A percentile compares a stretch with the other conserved stretches of the same genome.
phyloP scores from a whole-genome alignment of 2,329 filamentous ascomycete species.

The Hypoxylon sp. region DNA sequence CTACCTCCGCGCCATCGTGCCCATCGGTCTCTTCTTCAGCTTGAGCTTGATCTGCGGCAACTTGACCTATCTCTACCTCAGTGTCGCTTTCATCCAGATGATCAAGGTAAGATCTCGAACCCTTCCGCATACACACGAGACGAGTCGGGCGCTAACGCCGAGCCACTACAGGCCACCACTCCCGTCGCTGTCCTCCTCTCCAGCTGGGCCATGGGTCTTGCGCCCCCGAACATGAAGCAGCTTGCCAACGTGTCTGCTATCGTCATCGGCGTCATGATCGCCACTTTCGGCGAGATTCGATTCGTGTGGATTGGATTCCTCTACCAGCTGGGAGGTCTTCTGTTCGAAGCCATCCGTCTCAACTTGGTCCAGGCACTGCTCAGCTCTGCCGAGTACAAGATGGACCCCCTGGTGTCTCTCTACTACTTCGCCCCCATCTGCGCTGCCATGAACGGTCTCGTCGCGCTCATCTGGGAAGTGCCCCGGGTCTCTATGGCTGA shows the following conservation, averaged over 20 bases:
- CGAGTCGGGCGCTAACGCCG: slow-evolving; percentile 21
- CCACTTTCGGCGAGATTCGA: slow-evolving; percentile 93
- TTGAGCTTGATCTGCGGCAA: slow-evolving; percentile 96
- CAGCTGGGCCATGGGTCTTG: slow-evolving; percentile 86
- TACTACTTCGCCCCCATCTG: slow-evolving; percentile 92
- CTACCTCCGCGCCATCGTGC: slow-evolving; percentile 91
- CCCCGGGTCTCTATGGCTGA: slow-evolving; percentile 73
- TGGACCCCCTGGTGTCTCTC: slow-evolving; percentile 87
- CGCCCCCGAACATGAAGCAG: slow-evolving; percentile 83
- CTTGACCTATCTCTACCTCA: slow-evolving; percentile 92
- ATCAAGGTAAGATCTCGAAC: slow-evolving; percentile 72
- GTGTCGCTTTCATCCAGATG: slow-evolving; percentile 98
- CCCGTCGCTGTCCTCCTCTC: slow-evolving; percentile 91
- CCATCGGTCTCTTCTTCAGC: slow-evolving; percentile 95
- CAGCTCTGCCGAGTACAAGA: slow-evolving; percentile 86
- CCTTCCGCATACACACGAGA: background rate
- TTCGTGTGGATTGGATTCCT: slow-evolving; percentile 84
- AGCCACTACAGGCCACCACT: slow-evolving; percentile 75
- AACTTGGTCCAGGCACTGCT: slow-evolving; percentile 86
- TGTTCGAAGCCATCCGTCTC: slow-evolving; percentile 83
- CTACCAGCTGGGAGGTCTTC: slow-evolving; percentile 79
- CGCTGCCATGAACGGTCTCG: slow-evolving; percentile 79
- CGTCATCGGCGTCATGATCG: slow-evolving; percentile 92
- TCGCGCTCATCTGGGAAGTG: slow-evolving; percentile 77
- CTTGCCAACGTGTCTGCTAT: slow-evolving; percentile 95